phyloP scores from a whole-genome alignment of 306 rosid genomes.

The barrel medic (Medicago truncatula) region MtrunA17r5.0-ANR NC_053042.1:2686501-2687000 shows the following conservation, averaged over 20 bases:
- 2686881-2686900: slow-evolving; percentile 51
- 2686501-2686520: not conserved
- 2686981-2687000: slow-evolving; percentile 61
- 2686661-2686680: too few species aligned
- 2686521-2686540: not conserved
- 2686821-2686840: not conserved
- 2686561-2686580: not conserved
- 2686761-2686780: too few species aligned
- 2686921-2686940: slow-evolving; percentile 96
- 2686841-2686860: not conserved
- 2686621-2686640: too few species aligned
- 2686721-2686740: too few species aligned
- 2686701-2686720: too few species aligned
- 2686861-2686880: slow-evolving; percentile 22
- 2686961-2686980: slow-evolving; percentile 63
- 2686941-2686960: slow-evolving; percentile 96
- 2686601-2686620: too few species aligned
- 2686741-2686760: too few species aligned
- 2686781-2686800: not conserved
- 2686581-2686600: too few species aligned
- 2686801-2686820: not conserved
- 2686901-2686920: slow-evolving; percentile 92
- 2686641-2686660: too few species aligned
- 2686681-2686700: too few species aligned
- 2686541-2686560: not conserved